Percentiles rank a stretch among this genome's conserved stretches.
phyloP scores from a whole-genome alignment of 2,329 filamentous ascomycete genomes.

The Phyllosticta capitalensis region DNA sequence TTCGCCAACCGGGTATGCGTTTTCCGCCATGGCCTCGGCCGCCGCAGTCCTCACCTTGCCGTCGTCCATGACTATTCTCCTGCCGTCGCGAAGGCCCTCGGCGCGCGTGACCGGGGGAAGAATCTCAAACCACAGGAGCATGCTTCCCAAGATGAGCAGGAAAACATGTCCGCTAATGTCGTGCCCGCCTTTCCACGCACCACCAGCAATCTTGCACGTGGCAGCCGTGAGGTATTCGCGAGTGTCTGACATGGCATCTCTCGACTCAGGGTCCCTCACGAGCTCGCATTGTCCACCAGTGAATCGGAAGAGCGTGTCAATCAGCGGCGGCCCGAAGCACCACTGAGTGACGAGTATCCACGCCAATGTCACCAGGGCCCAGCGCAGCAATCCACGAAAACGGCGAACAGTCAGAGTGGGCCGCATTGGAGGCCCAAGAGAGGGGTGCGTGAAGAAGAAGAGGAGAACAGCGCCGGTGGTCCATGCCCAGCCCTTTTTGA shows the following conservation, averaged over 20 bases:
- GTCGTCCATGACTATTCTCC: slow-evolving; percentile 56
- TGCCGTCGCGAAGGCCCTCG: slow-evolving; percentile 47
- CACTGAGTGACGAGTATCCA: slow-evolving; percentile 92
- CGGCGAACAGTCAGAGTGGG: slow-evolving; percentile 35
- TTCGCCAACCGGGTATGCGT: slow-evolving; percentile 15
- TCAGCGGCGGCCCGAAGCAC: slow-evolving; percentile 86
- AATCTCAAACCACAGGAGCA: slow-evolving; percentile 74
- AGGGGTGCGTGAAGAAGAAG: slow-evolving; percentile 61
- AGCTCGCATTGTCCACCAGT: slow-evolving; percentile 77
- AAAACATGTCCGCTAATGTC: slow-evolving; percentile 96
- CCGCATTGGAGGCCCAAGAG: slow-evolving; percentile 35
- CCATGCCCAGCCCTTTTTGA: slow-evolving; percentile 95
- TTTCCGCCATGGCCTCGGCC: slow-evolving; percentile 28
- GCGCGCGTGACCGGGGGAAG: slow-evolving; percentile 47
- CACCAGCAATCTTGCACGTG: slow-evolving; percentile 74
- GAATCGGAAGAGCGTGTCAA: slow-evolving; percentile 81
- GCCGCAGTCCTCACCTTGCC: slow-evolving; percentile 47
- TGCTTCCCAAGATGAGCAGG: slow-evolving; percentile 73
- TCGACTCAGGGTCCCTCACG: slow-evolving; percentile 38
- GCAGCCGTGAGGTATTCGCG: slow-evolving; percentile 57
- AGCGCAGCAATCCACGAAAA: slow-evolving; percentile 57
- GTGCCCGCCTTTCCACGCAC: slow-evolving; percentile 84
- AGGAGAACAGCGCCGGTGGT: slow-evolving; percentile 63
- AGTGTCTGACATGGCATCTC: slow-evolving; percentile 36
- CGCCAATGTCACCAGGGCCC: slow-evolving; percentile 59